Evolutionary conservation across 2,329 filamentous ascomycete genomes (phyloP), one percentile per base, ranked within the genome.

Genomic region (Westerdykella ornata): DNA sequence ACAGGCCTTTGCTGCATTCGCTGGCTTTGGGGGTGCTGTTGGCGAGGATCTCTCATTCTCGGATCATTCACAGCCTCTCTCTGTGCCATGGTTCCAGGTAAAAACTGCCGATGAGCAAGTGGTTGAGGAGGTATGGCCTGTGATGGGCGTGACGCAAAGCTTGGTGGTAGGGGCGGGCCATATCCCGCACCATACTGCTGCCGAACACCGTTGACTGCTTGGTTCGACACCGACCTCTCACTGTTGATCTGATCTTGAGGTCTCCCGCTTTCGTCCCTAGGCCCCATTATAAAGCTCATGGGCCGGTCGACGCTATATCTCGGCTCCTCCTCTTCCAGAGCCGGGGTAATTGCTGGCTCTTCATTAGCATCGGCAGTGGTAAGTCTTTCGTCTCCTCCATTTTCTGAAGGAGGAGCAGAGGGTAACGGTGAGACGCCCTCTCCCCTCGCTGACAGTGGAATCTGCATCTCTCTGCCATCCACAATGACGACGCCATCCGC

Each of bases 221-320:
- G 22, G 7, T 26, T 26, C 22, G 22, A 9, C 22, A 15, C 30
- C 6, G 30, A 8, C 8, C 8, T 33, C 17, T 45, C 41, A 15
- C 50, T 53, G 39, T 60, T 63, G 51, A 66, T 62, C 40, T 65
- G 57, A 35, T 66, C 63, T 30, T 65, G 62, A 12, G 59, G 60
- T 17, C 53, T 52, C 18, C 62, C 63, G 41, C 60, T 54, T 14
- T 55, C 50, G 45, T 66, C 63, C 16, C 56, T 53, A 38, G 57
- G 53, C 11, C 58, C 57, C 31, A 56, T 63, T 18, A 64, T 43
- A 37, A 66, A 66, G 45, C 63, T 66, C 63, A 66, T 65, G 5
- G 62, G 63, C 15, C 63, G 51, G 19, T 62, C 62, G 11, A 49
- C 49, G 40, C 60, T 63, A 36, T 56, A 59, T 36, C 57, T 53